Evolutionary conservation across 331 rosid genomes (phyloP), one percentile per base, ranked within the genome.

Genomic region (Spiraea crenata): DNA sequence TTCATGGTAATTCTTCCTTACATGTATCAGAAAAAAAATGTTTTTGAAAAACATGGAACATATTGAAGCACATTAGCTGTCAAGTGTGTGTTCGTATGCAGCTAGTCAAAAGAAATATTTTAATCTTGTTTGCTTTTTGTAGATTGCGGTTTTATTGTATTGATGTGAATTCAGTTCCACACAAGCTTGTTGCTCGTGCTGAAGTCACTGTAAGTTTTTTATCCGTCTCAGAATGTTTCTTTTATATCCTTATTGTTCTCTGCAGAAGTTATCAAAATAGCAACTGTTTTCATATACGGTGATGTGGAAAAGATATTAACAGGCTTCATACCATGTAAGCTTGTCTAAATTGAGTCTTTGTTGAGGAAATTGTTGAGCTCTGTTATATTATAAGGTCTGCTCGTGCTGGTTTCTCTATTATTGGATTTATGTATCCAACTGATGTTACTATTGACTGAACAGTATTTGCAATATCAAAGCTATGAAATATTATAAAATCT

Each of bases 161-260:
- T 59, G 92, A 93, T 68, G 98, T 93, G 62, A 90, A 89, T 79
- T 19, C 74, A 56, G 95, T 88, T 76, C 73, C 91, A 40, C 92
- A 85, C 84, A 90, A 80, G 85, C 95, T 93, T 58, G 90, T 93
- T 58, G 74, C 89, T 64, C 91, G 73, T 13, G 98, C 92, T 47
- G 95, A 92, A 50, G 93, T 93, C 42, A 85, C 93, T 63, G 98
- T 93, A 83, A 90, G 98, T 88, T 67, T 46, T 71, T 81, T 49
- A 10, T 56, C 49, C 58, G 42, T 48, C 63, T 67, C 60, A 17
- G 34, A 41, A 8, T 37, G 2, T 38, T 44, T 65, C 31, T 55
- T 38, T 12, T 40, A 11, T 14, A 34, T 55, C 14, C 9, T 17
- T 3, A 14, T 39, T 59, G 1, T 37, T 38, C 56, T 2, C n/a